Percentiles rank a stretch among this genome's conserved stretches.
These are phyloP conservation scores for Aspergillus quadrilineatus DNA, from an alignment of 2,329 filamentous ascomycete genomes.

Conservation along the genomic window DNA sequence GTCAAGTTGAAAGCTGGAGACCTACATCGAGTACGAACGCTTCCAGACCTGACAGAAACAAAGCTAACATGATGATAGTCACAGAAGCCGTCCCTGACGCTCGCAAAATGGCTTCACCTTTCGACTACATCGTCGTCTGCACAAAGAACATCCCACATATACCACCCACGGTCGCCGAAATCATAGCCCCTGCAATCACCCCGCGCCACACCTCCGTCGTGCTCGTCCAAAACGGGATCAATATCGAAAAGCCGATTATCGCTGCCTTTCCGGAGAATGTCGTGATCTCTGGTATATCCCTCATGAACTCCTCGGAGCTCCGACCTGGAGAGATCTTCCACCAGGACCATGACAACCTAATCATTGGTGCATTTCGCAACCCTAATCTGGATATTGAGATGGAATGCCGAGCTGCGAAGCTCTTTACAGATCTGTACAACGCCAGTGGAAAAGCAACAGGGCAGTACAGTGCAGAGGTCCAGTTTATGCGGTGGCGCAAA, in stretches of 20 bases:
- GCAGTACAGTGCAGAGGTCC: conserved; percentile 35
- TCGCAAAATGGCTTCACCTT: conserved; percentile 23
- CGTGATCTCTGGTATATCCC: conserved; percentile 54
- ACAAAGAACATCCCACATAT: conserved; percentile 62
- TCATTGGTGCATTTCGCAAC: conserved; percentile 51
- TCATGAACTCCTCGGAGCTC: conserved; percentile 54
- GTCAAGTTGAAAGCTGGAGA: not conserved
- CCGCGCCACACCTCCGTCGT: conserved; percentile 54
- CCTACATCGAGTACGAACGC: not conserved
- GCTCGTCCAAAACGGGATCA: conserved; percentile 63
- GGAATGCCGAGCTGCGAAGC: conserved; percentile 20
- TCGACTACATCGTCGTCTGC: conserved; percentile 59
- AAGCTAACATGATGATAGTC: not conserved
- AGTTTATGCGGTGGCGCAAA: conserved; percentile 34
- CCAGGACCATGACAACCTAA: conserved; percentile 51
- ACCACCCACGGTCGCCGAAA: conserved; percentile 47
- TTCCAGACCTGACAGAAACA: too few relatives aligned
- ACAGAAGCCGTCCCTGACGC: not conserved
- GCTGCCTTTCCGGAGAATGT: conserved; percentile 52
- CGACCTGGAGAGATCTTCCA: conserved; percentile 52
- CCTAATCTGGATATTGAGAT: not conserved
- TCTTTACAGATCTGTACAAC: conserved; percentile 52
- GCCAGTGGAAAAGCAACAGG: conserved; percentile 48
- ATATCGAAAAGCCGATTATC: conserved; percentile 57
- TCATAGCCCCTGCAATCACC: conserved; percentile 55